Conservation (phyloP, 1,139 yeast species). For the Debaryomyces singareniensis region DNA sequence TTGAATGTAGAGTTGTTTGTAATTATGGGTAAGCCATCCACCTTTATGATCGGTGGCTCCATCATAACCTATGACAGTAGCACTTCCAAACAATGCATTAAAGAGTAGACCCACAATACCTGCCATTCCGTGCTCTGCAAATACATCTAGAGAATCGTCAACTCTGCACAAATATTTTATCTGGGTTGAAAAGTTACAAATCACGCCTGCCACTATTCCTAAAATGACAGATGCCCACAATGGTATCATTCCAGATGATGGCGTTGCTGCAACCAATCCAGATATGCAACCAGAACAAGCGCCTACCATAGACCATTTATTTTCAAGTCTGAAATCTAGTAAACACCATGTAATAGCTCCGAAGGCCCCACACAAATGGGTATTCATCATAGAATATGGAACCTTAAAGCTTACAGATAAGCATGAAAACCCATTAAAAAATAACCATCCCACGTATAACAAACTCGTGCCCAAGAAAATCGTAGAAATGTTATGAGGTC, state of each 20-base stretch:
- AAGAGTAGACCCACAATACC: conserved; percentile 85
- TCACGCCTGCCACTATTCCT: conserved; percentile 73
- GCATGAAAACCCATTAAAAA: conserved; percentile 82
- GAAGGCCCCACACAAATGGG: conserved; percentile 82
- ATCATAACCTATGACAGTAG: conserved; percentile 86
- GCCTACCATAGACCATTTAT: conserved; percentile 93
- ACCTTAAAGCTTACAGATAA: conserved; percentile 60
- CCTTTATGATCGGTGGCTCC: conserved; percentile 76
- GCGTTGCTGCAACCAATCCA: conserved; percentile 95
- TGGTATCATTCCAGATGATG: conserved; percentile 86
- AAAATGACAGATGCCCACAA: conserved; percentile 86
- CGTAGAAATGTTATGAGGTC: conserved; percentile 92
- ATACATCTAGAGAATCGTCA: conserved; percentile 90
- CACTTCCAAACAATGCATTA: conserved; percentile 83
- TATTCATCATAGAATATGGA: conserved; percentile 82
- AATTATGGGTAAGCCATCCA: conserved; percentile 90
- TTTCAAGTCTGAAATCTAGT: conserved; percentile 80
- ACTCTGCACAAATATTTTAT: conserved; percentile 74
- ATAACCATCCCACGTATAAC: conserved; percentile 76
- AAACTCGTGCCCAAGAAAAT: conserved; percentile 69
- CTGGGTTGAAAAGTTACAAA: conserved; percentile 88
- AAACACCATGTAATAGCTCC: conserved; percentile 93
- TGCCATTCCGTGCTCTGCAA: conserved; percentile 98
- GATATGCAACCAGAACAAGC: conserved; percentile 92
- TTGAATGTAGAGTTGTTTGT: conserved; percentile 87